Base-by-base conservation (phyloP, 371 early-diverging fungal species). In the Saksenaea vasiformis region DNA sequence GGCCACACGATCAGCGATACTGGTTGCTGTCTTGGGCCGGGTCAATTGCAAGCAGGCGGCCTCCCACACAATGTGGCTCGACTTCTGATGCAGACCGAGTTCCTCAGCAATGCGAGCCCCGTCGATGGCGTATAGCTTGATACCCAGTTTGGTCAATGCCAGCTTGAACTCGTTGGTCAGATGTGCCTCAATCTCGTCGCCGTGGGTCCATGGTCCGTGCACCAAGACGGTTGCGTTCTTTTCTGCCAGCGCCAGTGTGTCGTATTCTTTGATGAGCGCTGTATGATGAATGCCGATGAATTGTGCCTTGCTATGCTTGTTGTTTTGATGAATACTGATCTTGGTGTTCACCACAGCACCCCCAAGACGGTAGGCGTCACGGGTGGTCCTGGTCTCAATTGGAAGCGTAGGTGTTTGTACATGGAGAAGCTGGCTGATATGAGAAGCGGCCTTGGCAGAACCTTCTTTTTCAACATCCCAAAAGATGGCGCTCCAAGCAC, bases 231-330 rank as follows among this genome's bases (percentile, higher is more conserved):
- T 74, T 2, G 87, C 89, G 34, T 82, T 82, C 35, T 76, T 68
- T 64, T 77, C 78, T 36, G 89, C 81, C 0, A 82, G 67, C n/a
- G 72, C 75, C 24, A 89, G 79, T 26, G 87, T 80, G 61, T 92
- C 84, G 73, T 85, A 90, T 60, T 85, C 84, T 36, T 80, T 73
- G 64, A 86, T 73, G 27, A 91, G 64, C 27, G 73, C 62, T 15
- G 81, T 56, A 64, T 90, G 84, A 67, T 92, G 90, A n/a, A 92
- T 83, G n/a, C 73, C 77, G 24, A 89, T 85, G 65, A 82, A 90
- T 41, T 84, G 76, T 7, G 87, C 88, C 59, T 79, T 69, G 26
- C 64, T 62, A 37, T 77, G 65, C n/a, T 77, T 55, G 34, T 81
- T 74, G 38, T 61, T 54, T 44, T n/a, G n/a, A 31, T 31, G 2